Conservation (phyloP, 2,329 filamentous ascomycete genomes). For the Fusarium sacchari region DNA sequence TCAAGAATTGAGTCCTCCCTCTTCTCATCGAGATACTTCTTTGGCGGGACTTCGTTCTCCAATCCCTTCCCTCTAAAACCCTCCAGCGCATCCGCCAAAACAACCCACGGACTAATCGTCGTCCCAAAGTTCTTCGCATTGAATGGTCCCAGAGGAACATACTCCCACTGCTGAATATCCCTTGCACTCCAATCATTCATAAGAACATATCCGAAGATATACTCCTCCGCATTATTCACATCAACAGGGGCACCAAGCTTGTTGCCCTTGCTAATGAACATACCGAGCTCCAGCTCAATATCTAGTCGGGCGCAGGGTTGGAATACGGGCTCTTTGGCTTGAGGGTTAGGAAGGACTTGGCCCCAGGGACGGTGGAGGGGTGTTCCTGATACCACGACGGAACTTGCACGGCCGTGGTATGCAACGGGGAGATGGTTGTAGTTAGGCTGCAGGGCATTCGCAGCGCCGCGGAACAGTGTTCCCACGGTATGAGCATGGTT, state of each 20-base stretch:
- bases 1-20: slow-evolving; percentile 49
- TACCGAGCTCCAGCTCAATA: slow-evolving; percentile 81
- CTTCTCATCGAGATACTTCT: slow-evolving; percentile 66
- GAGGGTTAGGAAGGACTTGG: slow-evolving; percentile 68
- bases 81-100: slow-evolving; percentile 67
- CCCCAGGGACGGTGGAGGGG: slow-evolving; percentile 76
- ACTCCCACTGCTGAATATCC: slow-evolving; percentile 70
- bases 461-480: slow-evolving; percentile 75
- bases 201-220: slow-evolving; percentile 76
- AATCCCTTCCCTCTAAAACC: slow-evolving; percentile 34
- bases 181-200: slow-evolving; percentile 73
- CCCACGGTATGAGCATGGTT: slow-evolving; percentile 79
- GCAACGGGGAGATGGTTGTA: slow-evolving; percentile 84
- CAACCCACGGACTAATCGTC: slow-evolving; percentile 69
- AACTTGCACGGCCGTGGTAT: slow-evolving; percentile 82
- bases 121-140: slow-evolving; percentile 71
- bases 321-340: slow-evolving; percentile 61
- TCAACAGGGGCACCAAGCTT: slow-evolving; percentile 71
- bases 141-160: slow-evolving; percentile 69
- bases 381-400: slow-evolving; percentile 79
- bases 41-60: slow-evolving; percentile 48
- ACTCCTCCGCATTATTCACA: slow-evolving; percentile 71
- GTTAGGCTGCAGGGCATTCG: slow-evolving; percentile 81
- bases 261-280: slow-evolving; percentile 75
- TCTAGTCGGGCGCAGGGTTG: slow-evolving; percentile 72